A percentile compares a stretch with the other conserved stretches of the same genome.
Evolutionary conservation across 2,329 filamentous ascomycete species (phyloP).

Genomic region (Neopestalotiopsis clavispora): DNA sequence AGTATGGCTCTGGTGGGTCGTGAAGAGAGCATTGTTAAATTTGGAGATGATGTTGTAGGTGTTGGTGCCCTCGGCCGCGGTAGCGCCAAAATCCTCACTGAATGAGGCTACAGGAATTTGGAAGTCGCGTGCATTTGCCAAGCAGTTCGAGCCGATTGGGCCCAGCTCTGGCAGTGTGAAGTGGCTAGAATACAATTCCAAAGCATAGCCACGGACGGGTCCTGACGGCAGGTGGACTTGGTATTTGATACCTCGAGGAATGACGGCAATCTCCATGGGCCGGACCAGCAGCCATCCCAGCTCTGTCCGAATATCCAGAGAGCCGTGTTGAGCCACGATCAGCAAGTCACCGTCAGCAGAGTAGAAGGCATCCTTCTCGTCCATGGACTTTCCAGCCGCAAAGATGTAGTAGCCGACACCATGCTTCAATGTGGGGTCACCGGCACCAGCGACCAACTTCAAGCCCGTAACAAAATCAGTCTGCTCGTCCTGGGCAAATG

Average conservation of each 20-base stretch:
- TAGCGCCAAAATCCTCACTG: conserved; percentile 52
- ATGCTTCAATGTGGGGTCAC: conserved; percentile 74
- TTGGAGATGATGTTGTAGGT: conserved; percentile 57
- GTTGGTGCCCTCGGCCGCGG: conserved; percentile 36
- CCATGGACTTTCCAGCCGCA: conserved; percentile 75
- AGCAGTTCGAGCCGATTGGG: conserved; percentile 66
- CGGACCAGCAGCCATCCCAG: conserved; percentile 67
- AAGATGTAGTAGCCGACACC: conserved; percentile 76
- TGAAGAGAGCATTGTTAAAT: conserved; percentile 67
- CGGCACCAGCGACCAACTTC: conserved; percentile 71
- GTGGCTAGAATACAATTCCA: conserved; percentile 67
- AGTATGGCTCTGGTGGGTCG: conserved; percentile 64
- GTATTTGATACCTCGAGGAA: conserved; percentile 69
- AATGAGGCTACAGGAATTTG: conserved; percentile 66
- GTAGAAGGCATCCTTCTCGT: conserved; percentile 71
- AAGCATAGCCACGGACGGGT: conserved; percentile 64
- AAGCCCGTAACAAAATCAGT: conserved; percentile 53
- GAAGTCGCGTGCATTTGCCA: conserved; percentile 69
- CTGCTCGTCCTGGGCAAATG: conserved; percentile 72
- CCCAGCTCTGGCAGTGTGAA: conserved; percentile 67
- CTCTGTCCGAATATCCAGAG: conserved; percentile 70
- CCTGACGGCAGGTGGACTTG: conserved; percentile 57
- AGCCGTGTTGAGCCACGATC: conserved; percentile 69
- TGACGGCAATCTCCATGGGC: conserved; percentile 71
- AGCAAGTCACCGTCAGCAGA: conserved; percentile 75